Conservation (phyloP, 2,329 filamentous ascomycete genomes). For the Cercospora beticola region DNA sequence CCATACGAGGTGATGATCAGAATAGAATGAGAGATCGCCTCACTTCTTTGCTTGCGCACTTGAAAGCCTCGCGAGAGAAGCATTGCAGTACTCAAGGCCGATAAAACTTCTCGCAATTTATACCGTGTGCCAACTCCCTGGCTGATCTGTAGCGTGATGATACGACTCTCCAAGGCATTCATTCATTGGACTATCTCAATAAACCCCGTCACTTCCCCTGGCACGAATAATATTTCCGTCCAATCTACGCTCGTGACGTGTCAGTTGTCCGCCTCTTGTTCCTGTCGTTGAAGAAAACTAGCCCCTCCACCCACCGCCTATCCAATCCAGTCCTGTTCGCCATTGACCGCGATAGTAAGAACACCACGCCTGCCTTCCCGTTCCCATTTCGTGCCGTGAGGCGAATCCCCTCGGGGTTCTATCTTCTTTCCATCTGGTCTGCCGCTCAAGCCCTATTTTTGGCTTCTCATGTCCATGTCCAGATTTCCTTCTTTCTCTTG, state of each 20-base stretch:
- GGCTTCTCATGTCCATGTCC: neutral
- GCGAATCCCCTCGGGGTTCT: slow-evolving; percentile 2
- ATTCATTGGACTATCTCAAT: neutral
- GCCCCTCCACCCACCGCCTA: neutral
- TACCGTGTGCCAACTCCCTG: neutral
- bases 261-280: neutral
- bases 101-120: neutral
- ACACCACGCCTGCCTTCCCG: neutral
- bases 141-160: neutral
- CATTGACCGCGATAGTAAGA: neutral
- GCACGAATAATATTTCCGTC: neutral
- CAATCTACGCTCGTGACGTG: neutral
- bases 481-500: neutral
- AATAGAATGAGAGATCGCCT: neutral
- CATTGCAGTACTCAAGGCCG: neutral
- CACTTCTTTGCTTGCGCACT: neutral
- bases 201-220: neutral
- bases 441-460: neutral
- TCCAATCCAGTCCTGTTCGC: neutral
- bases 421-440: neutral
- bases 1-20: neutral
- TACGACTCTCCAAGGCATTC: neutral
- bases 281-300: slow-evolving; percentile 4
- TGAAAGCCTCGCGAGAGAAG: neutral
- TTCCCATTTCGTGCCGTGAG: slow-evolving; percentile 17